phyloP scores from a whole-genome alignment of 1,139 yeast species.

The Hyphopichia fennica region DNA sequence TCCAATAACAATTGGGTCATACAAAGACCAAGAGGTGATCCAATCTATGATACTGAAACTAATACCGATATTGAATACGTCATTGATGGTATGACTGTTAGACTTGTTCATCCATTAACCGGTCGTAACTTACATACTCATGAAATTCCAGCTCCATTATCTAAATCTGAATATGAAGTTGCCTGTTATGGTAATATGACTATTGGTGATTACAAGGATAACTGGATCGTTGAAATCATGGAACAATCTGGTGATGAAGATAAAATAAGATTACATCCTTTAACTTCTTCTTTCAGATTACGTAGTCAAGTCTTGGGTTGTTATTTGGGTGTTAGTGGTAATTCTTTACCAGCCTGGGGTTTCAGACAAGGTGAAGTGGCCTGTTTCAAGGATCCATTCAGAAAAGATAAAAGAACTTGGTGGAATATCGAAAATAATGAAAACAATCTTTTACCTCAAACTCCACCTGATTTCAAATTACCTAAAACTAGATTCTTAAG shows the following conservation, averaged over 20 bases:
- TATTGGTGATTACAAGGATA: constrained; percentile 87
- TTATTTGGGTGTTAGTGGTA: constrained; percentile 83
- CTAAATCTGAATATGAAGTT: constrained; percentile 74
- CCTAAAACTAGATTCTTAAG: constrained; percentile 84
- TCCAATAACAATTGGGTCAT: constrained; percentile 87
- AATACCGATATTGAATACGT: constrained; percentile 59
- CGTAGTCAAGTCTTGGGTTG: constrained; percentile 69
- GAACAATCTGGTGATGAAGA: constrained; percentile 77
- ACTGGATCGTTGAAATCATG: constrained; percentile 89
- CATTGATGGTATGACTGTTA: constrained; percentile 70
- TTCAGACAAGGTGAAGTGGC: constrained; percentile 96
- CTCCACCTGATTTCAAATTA: constrained; percentile 69
- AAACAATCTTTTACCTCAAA: constrained; percentile 71
- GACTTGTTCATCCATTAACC: constrained; percentile 78
- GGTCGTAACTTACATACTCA: constrained; percentile 94
- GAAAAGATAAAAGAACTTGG: constrained; percentile 93
- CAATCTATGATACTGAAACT: constrained; percentile 51
- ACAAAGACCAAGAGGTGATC: constrained; percentile 67
- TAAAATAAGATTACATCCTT: constrained; percentile 70
- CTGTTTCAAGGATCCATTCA: constrained; percentile 74
- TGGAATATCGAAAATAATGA: constrained; percentile 93
- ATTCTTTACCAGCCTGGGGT: constrained; percentile 92
- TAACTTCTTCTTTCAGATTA: constrained; percentile 83
- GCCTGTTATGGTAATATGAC: constrained; percentile 89
- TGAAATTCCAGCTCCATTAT: constrained; percentile 75